Conservation (phyloP, 1,284 basidiomycete species). For the Leucoagaricus sp. region DNA sequence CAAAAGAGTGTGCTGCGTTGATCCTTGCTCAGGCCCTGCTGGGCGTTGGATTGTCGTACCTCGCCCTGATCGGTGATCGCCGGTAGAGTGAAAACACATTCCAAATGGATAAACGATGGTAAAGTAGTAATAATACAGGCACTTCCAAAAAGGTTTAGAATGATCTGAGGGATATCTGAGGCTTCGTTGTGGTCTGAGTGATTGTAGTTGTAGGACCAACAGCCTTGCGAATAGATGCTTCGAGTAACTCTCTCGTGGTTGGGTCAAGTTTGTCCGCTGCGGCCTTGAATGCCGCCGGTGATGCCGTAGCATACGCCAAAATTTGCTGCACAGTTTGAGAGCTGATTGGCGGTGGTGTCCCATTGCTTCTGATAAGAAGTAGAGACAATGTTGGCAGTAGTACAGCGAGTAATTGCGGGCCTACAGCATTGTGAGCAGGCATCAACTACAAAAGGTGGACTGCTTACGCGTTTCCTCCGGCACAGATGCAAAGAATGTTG, state of each 20-base stretch:
- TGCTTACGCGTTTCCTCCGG: slow-evolving; percentile 68
- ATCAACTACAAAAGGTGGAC: no score
- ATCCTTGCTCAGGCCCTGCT: no score
- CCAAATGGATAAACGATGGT: no score
- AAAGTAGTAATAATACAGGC: no score
- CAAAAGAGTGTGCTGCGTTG: no score
- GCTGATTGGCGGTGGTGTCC: slow-evolving; percentile 51
- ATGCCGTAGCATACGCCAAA: slow-evolving; percentile 73
- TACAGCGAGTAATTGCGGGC: slow-evolving; percentile 71
- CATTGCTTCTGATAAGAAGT: slow-evolving; percentile 53
- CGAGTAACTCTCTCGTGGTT: slow-evolving; percentile 64
- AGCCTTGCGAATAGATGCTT: slow-evolving; percentile 78
- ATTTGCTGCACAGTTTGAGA: slow-evolving; percentile 73
- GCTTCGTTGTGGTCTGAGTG: slow-evolving; percentile 49
- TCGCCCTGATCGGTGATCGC: no score
- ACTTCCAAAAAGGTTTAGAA: slow-evolving; percentile 47
- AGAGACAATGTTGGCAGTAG: slow-evolving; percentile 81
- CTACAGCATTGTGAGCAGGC: slow-evolving; percentile 46
- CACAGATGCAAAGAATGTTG: slow-evolving; percentile 60
- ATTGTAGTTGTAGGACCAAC: slow-evolving; percentile 48
- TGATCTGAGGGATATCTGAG: slow-evolving; percentile 78
- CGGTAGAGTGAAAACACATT: no score
- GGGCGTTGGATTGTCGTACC: no score
- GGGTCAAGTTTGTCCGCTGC: slow-evolving; percentile 74
- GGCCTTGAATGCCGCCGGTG: slow-evolving; percentile 85